These are phyloP conservation scores for Penicillium thymicola DNA, from an alignment of 2,329 filamentous ascomycete species.

Conservation along the genomic window DNA sequence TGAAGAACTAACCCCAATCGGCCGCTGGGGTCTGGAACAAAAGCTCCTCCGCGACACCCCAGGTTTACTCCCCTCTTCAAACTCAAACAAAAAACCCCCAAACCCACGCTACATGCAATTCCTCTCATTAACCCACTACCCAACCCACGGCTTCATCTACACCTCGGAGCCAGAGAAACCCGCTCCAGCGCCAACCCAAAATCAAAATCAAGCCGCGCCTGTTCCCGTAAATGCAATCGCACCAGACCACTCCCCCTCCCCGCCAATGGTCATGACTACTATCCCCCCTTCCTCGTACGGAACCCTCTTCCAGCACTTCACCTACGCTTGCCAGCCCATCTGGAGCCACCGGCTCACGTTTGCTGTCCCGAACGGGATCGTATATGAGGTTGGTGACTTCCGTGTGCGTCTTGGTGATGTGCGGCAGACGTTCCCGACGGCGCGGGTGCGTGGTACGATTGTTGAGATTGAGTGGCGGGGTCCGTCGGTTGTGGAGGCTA, in stretches of 20 bases:
- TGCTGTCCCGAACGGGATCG: conserved; percentile 34
- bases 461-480: conserved; percentile 46
- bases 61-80: conserved; percentile 37
- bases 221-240: conserved; percentile 1
- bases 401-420: conserved; percentile 44
- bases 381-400: conserved; percentile 45
- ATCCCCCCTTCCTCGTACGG: conserved; percentile 34
- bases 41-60: conserved; percentile 45
- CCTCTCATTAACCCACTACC: conserved; percentile 40
- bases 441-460: conserved; percentile 40
- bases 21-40: conserved; percentile 43
- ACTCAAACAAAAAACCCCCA: conserved; percentile 26
- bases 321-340: conserved; percentile 41
- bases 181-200: not conserved
- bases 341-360: conserved; percentile 44
- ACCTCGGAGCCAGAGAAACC: conserved; percentile 30
- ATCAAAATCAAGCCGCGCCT: not conserved
- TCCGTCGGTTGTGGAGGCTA: conserved; percentile 32
- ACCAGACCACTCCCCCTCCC: not conserved
- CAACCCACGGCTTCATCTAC: conserved; percentile 42
- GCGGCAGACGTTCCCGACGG: conserved; percentile 39
- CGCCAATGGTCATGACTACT: conserved; percentile 39
- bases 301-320: conserved; percentile 41
- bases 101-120: conserved; percentile 43
- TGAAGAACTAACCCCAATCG: conserved; percentile 33